Percentiles rank a stretch among this genome's conserved stretches.
Evolutionary conservation across 2,329 filamentous ascomycete species (phyloP).

Genomic region (Aspergillus fischeri): DNA sequence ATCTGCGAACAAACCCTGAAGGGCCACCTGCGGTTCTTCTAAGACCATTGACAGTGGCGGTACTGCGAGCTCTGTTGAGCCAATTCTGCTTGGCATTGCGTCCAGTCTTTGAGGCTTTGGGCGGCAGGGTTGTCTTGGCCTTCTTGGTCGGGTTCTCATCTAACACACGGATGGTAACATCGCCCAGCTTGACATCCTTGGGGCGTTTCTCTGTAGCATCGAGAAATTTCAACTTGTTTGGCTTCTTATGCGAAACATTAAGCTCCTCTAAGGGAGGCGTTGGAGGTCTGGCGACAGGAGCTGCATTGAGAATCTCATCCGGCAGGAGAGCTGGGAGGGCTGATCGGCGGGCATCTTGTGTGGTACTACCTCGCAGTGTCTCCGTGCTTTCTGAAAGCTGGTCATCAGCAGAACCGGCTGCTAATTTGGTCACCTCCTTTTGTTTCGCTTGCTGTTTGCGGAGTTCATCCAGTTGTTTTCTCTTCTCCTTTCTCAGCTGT

Average conservation of each 20-base stretch:
- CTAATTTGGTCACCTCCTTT: slow-evolving; percentile 22
- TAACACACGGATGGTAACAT: slow-evolving; percentile 48
- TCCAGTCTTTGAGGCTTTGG: slow-evolving; percentile 42
- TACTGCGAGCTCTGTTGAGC: slow-evolving; percentile 34
- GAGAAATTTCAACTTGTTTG: slow-evolving; percentile 47
- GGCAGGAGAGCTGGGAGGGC: slow-evolving; percentile 50
- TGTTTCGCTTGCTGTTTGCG: slow-evolving; percentile 38
- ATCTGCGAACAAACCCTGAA: slow-evolving; percentile 36
- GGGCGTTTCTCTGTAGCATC: slow-evolving; percentile 45
- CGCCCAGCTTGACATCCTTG: slow-evolving; percentile 49
- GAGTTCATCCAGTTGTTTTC: slow-evolving; percentile 36
- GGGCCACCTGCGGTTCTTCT: slow-evolving; percentile 34
- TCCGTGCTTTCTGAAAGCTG: slow-evolving; percentile 38
- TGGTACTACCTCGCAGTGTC: slow-evolving; percentile 37
- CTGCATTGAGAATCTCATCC: slow-evolving; percentile 47
- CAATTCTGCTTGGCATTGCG: slow-evolving; percentile 36
- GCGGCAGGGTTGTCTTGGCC: slow-evolving; percentile 38
- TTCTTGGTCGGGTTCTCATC: slow-evolving; percentile 31
- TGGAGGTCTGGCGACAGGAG: slow-evolving; percentile 41
- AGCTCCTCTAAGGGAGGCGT: slow-evolving; percentile 40
- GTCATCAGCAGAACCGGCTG: slow-evolving; percentile 26
- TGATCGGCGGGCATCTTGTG: slow-evolving; percentile 32
- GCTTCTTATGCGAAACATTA: slow-evolving; percentile 20
- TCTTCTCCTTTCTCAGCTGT: slow-evolving; percentile 37
- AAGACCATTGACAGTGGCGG: slow-evolving; percentile 30